Percentiles rank a stretch among this genome's conserved stretches.
Evolutionary conservation across 2,329 filamentous ascomycete species (phyloP).

Genomic region (Aspergillus ruber): DNA sequence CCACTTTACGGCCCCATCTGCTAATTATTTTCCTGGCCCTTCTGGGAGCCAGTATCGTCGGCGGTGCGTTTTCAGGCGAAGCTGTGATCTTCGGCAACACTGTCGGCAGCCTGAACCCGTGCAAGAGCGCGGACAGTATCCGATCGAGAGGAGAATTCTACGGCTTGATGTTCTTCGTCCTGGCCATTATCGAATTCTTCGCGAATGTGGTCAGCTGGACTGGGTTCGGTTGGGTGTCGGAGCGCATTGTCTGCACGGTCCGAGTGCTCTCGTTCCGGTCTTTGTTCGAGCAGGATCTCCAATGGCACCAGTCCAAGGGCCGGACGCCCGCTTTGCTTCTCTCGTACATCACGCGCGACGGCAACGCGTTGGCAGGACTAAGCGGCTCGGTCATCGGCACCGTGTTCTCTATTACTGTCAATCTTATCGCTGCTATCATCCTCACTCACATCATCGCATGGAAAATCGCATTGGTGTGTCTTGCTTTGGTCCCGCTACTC

Average conservation of each 20-base stretch:
- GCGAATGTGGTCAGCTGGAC: conserved; percentile 56
- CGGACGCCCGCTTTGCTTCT: conserved; percentile 57
- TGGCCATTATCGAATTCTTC: conserved; percentile 51
- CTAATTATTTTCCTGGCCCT: conserved; percentile 44
- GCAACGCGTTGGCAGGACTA: conserved; percentile 59
- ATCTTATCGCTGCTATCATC: conserved; percentile 60
- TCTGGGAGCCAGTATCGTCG: conserved; percentile 48
- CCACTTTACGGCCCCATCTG: conserved; percentile 38
- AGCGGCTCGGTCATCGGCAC: conserved; percentile 65
- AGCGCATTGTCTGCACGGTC: conserved; percentile 57
- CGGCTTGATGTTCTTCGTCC: conserved; percentile 53
- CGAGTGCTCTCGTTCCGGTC: conserved; percentile 58
- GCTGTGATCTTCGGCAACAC: conserved; percentile 56
- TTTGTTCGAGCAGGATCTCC: conserved; percentile 57
- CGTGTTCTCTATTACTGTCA: conserved; percentile 60
- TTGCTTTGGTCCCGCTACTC: conserved; percentile 62
- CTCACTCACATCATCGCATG: conserved; percentile 65
- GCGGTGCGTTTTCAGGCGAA: conserved; percentile 50
- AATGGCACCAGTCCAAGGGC: conserved; percentile 62
- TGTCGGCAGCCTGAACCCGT: conserved; percentile 50
- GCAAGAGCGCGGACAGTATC: conserved; percentile 44
- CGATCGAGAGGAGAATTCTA: conserved; percentile 47
- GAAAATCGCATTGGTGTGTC: conserved; percentile 67
- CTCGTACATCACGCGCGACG: conserved; percentile 63
- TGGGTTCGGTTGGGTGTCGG: conserved; percentile 52